Percentiles rank a stretch among this genome's conserved stretches.
These are phyloP conservation scores for Apiosordaria backusii DNA, from an alignment of 495 filamentous ascomycete genomes.

Conservation along the genomic window DNA sequence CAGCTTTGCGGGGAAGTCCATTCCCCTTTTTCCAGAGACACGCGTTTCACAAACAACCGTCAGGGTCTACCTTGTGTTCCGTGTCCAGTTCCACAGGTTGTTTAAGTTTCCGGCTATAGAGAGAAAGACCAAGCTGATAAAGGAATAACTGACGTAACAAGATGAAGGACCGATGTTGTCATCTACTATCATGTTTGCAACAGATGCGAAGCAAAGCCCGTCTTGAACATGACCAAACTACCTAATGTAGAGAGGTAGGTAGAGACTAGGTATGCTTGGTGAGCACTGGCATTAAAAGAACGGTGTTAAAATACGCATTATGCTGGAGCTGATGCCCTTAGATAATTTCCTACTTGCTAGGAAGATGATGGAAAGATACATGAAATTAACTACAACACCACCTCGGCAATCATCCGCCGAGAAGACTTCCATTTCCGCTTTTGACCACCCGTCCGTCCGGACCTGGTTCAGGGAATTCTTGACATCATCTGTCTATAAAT, in stretches of 20 bases:
- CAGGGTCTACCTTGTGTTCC: not conserved
- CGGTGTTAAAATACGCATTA: too few relatives aligned
- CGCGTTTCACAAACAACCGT: not conserved
- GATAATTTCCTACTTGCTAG: too few relatives aligned
- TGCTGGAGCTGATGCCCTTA: too few relatives aligned
- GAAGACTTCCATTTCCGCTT: not conserved
- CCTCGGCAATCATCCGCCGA: not conserved
- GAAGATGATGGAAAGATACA: not conserved
- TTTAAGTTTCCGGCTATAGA: not conserved
- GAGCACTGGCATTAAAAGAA: too few relatives aligned
- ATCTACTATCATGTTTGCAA: not conserved
- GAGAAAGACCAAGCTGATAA: not conserved
- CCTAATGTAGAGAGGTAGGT: too few relatives aligned
- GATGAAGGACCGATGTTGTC: not conserved
- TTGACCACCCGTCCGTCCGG: not conserved
- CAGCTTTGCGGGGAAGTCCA: not conserved
- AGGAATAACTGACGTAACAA: not conserved
- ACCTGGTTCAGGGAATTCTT: not conserved
- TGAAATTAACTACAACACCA: not conserved
- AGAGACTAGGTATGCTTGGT: too few relatives aligned
- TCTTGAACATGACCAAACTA: not conserved
- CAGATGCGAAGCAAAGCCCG: not conserved
- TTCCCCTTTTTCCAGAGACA: not conserved
- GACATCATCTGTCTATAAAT: not conserved
- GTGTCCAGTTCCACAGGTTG: too few relatives aligned